Percentiles rank a stretch among this genome's conserved stretches.
These are phyloP conservation scores for Cutaneotrichosporon curvatum DNA, from an alignment of 1,284 basidiomycete species.

Conservation along the genomic window DNA sequence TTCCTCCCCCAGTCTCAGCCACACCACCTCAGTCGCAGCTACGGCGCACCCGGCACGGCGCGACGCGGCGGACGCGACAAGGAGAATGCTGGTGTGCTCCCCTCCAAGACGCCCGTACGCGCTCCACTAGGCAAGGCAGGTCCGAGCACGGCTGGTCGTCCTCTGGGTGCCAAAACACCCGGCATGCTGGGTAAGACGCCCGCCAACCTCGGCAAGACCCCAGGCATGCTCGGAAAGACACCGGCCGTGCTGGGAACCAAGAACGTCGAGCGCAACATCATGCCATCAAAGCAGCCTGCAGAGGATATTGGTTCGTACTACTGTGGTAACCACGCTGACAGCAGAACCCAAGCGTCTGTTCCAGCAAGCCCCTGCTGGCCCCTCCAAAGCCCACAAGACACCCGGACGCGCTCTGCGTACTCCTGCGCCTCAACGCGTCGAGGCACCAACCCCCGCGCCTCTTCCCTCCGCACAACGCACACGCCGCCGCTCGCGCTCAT, in stretches of 20 bases:
- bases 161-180: conserved; percentile 11
- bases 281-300: conserved; percentile 5
- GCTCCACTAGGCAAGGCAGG: conserved; percentile 12
- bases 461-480: conserved; percentile 34
- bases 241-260: conserved; percentile 7
- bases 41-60: conserved; percentile 9
- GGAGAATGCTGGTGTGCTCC: conserved; percentile 17
- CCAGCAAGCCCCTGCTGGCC: conserved; percentile 1
- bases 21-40: conserved; percentile 5
- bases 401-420: conserved; percentile 11
- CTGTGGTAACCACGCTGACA: background rate
- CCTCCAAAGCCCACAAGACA: conserved; percentile 8
- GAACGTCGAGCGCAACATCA: conserved; percentile 15
- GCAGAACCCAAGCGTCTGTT: conserved; percentile 18
- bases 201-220: background rate
- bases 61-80: conserved; percentile 12
- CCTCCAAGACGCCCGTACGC: conserved; percentile 15
- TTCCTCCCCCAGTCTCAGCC: conserved; percentile 12
- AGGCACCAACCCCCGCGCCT: conserved; percentile 26
- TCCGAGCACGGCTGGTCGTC: conserved; percentile 5
- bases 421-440: conserved; percentile 5
- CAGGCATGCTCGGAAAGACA: background rate
- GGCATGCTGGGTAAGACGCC: background rate
- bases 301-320: conserved; percentile 14
- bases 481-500: conserved; percentile 18